Percentiles rank a stretch among this genome's conserved stretches.
phyloP scores from a whole-genome alignment of 2,329 filamentous ascomycete genomes.

The Alternaria incomplexa region DNA sequence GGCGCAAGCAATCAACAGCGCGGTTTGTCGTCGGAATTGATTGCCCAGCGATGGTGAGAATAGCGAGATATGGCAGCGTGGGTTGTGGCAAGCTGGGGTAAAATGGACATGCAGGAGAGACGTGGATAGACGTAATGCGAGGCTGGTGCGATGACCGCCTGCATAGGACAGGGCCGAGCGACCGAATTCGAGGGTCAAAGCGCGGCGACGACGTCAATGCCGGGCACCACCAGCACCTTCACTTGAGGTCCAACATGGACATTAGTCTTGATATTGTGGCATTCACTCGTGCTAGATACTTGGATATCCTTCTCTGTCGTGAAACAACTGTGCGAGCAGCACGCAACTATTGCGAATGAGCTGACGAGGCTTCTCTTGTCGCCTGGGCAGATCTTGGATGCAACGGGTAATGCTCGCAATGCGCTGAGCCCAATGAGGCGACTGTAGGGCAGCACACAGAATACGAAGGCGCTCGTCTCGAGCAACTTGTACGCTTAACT shows the following conservation, averaged over 20 bases:
- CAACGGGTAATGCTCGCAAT: slow-evolving; percentile 2
- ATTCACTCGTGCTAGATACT: not conserved
- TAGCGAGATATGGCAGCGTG: slow-evolving; percentile 2
- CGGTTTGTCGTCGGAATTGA: not conserved
- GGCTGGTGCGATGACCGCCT: slow-evolving; percentile 15
- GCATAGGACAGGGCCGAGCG: slow-evolving; percentile 10
- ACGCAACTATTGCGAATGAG: not conserved
- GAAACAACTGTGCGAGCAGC: not conserved
- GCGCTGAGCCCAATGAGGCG: not conserved
- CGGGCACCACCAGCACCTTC: not conserved
- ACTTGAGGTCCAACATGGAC: not conserved
- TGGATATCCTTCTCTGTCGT: not conserved
- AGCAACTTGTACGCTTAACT: not conserved
- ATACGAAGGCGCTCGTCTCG: not conserved
- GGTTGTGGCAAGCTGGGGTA: slow-evolving; percentile 15
- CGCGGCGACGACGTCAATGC: slow-evolving; percentile 14
- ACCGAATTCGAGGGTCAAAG: slow-evolving; percentile 14
- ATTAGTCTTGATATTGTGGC: not conserved
- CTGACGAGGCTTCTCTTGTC: slow-evolving; percentile 7
- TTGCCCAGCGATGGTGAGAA: slow-evolving; percentile 2
- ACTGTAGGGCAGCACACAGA: not conserved
- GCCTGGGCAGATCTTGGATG: slow-evolving; percentile 10
- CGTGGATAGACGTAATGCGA: slow-evolving; percentile 16
- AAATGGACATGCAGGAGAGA: slow-evolving; percentile 12
- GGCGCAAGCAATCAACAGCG: slow-evolving; percentile 10